These are phyloP conservation scores for Globisporangium ultimum DNA, from an alignment of 352 stramenopile genomes.

Conservation along the genomic window DNA sequence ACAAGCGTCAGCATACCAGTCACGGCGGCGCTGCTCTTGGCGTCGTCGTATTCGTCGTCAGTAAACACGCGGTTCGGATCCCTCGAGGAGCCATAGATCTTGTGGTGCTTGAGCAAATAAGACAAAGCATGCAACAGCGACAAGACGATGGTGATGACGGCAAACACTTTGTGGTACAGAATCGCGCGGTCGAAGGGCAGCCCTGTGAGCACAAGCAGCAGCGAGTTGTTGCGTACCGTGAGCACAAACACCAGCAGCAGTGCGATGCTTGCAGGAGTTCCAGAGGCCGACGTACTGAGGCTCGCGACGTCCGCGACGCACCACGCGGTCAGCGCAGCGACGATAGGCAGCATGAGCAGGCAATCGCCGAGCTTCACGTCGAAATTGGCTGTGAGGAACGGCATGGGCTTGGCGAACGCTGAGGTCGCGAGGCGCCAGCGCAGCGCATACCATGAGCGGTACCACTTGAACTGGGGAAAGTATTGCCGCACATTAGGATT, in stretches of 20 bases:
- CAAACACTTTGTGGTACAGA: slow-evolving; percentile 48
- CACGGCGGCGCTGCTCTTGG: neutral
- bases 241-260: slow-evolving; percentile 39
- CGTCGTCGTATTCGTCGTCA: neutral
- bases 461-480: neutral
- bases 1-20: slow-evolving; percentile 19
- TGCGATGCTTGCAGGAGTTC: slow-evolving; percentile 20
- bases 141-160: slow-evolving; percentile 29
- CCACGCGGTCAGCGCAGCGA: slow-evolving; percentile 16
- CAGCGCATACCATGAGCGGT: neutral
- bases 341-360: slow-evolving; percentile 25
- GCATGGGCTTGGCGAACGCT: slow-evolving; percentile 5
- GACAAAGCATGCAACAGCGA: slow-evolving; percentile 35
- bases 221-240: slow-evolving; percentile 46
- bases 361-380: slow-evolving; percentile 40
- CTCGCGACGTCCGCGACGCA: slow-evolving; percentile 16
- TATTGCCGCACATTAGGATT: no score
- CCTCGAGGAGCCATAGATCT: neutral
- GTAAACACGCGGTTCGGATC: neutral
- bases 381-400: slow-evolving; percentile 19
- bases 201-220: slow-evolving; percentile 34
- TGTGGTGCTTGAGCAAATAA: slow-evolving; percentile 27
- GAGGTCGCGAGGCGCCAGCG: slow-evolving; percentile 1
- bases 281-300: slow-evolving; percentile 18
- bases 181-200: slow-evolving; percentile 49